phyloP scores from a whole-genome alignment of 1,284 basidiomycete species.

The Ganoderma sp. region DNA sequence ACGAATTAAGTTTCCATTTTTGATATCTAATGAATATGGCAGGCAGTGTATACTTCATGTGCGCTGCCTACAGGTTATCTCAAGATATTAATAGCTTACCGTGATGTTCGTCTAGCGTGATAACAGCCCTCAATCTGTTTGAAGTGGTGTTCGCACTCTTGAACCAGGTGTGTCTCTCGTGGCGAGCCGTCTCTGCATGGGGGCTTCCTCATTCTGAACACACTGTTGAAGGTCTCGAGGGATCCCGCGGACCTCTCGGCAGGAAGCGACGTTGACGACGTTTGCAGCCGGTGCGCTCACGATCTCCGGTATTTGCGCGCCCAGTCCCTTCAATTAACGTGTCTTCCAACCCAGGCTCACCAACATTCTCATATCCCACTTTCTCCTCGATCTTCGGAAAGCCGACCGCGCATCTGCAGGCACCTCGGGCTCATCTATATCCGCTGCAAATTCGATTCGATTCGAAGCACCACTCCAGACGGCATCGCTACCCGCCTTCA shows the following conservation, averaged over 20 bases:
- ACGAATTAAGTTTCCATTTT: rapidly evolving
- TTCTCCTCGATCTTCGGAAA: not conserved
- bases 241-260: not conserved
- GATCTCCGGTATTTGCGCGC: too few relatives aligned
- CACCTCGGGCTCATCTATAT: not conserved
- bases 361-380: not conserved
- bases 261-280: not conserved
- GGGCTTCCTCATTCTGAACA: not conserved
- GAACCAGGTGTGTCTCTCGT: not conserved
- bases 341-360: not conserved
- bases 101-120: not conserved
- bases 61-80: not conserved
- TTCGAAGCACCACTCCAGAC: not conserved
- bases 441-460: not conserved
- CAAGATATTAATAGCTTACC: too few relatives aligned
- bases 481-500: not conserved
- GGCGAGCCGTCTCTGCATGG: not conserved
- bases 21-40: not conserved
- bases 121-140: not conserved
- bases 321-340: too few relatives aligned
- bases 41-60: constrained; percentile 2
- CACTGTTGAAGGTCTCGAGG: not conserved
- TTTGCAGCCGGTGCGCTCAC: not conserved
- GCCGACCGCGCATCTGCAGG: not conserved
- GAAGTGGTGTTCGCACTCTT: not conserved